Conservation (phyloP, 805 yeast genomes). For the Candida oleophila region DNA sequence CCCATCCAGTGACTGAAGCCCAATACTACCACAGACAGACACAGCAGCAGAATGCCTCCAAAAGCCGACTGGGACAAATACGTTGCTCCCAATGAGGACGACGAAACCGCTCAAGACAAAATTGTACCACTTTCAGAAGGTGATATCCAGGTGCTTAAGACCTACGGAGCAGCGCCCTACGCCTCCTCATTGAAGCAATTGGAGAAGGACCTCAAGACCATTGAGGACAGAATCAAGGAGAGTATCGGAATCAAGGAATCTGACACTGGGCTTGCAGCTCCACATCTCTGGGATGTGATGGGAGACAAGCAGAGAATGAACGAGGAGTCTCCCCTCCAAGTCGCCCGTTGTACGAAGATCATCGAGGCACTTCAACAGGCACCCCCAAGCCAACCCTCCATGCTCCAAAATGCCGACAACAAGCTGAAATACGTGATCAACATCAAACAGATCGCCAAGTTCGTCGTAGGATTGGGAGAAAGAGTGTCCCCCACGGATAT, state of each 20-base stretch:
- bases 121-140: slow-evolving; percentile 90
- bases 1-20: neutral
- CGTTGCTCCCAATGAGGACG: slow-evolving; percentile 79
- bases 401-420: slow-evolving; percentile 64
- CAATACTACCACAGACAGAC: no score
- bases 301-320: slow-evolving; percentile 93
- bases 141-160: slow-evolving; percentile 94
- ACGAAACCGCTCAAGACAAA: slow-evolving; percentile 63
- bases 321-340: slow-evolving; percentile 95
- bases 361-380: slow-evolving; percentile 56
- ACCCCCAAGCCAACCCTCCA: slow-evolving; percentile 26
- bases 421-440: slow-evolving; percentile 93
- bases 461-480: slow-evolving; percentile 95
- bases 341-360: slow-evolving; percentile 97
- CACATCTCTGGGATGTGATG: slow-evolving; percentile 95
- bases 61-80: slow-evolving; percentile 99
- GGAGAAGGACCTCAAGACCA: slow-evolving; percentile 81
- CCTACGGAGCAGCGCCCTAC: slow-evolving; percentile 98
- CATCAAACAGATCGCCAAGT: slow-evolving; percentile 96
- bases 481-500: slow-evolving; percentile 97
- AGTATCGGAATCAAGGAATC: slow-evolving; percentile 92
- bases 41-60: slow-evolving; percentile 69
- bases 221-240: slow-evolving; percentile 88
- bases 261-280: slow-evolving; percentile 97
- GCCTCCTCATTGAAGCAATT: slow-evolving; percentile 75